Base-by-base conservation (phyloP, 108 stramenopile species). In the Aurantiochytrium sp. region DNA sequence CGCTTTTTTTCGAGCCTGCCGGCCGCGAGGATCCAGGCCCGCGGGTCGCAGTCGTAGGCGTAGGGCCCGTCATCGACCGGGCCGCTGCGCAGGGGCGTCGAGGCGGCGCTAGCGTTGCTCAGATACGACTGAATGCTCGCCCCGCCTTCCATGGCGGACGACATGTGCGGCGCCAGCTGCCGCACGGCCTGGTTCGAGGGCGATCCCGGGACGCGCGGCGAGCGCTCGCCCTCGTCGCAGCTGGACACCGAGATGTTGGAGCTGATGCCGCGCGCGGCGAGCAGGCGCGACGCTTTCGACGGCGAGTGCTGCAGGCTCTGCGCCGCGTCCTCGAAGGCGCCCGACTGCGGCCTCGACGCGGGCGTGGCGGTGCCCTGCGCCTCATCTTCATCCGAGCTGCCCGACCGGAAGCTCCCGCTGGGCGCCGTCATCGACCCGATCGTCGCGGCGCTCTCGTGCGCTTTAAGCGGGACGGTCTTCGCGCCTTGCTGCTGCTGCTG, bases 1-100 rank as follows among this genome's bases (percentile, higher is more conserved):
- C 73, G 73, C 45, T 81, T 81, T 24, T 81, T 81, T 48, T 81
- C 73, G 73, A 81, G 73, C 39, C 4, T 22, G 6, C 73, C 73
- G n/a, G 73, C 73, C 19, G 73, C 73, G 24, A 81, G 45, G 4
- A 81, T 81, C 73, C 73, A 81, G 19, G 42, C 73, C 10, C 73
- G 73, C 36, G 73, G 73, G 45, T 81, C 73, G 45, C 73, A 81
- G 39, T 81, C 73, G 73, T 81, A 81, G 6, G 45, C 30, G 39
- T 81, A 81, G 12, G 24, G 15, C 15, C 22, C 34, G 12, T 65
- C 59, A 15, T 30, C 34, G n/a, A n/a, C 10, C 19, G 34, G 12
- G 59, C 59, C 34, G 27, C 59, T 65, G 59, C 59, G 59, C 27
- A 65, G 10, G 59, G 59, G 59, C 22, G 59, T 34, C 0, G 59